Conservation (phyloP, 1,284 basidiomycete genomes). For the Naganishia sp. region DNA sequence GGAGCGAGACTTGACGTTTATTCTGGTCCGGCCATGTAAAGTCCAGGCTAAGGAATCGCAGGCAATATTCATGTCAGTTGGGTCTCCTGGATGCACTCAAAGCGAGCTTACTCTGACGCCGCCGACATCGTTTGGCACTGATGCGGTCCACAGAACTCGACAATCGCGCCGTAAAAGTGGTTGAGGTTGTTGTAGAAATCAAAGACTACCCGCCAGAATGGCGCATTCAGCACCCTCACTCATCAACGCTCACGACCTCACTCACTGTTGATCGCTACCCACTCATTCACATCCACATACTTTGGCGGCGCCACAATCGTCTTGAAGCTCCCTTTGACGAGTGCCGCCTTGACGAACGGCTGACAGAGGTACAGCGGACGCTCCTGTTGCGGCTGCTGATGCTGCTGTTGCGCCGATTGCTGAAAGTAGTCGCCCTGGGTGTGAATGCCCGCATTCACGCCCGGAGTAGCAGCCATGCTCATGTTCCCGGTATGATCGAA, state of each 20-base stretch:
- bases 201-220: constrained; percentile 63
- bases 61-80: not conserved
- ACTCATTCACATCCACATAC: constrained; percentile 96
- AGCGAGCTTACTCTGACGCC: constrained; percentile 69
- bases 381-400: constrained; percentile 9
- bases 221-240: too few relatives aligned
- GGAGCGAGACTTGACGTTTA: constrained; percentile 87
- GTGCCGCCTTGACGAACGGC: constrained; percentile 92
- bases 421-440: constrained; percentile 25
- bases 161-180: constrained; percentile 92
- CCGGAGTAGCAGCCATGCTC: constrained; percentile 22
- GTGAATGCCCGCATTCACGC: constrained; percentile 24
- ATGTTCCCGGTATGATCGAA: constrained; percentile 7
- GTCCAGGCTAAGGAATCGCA: constrained; percentile 65
- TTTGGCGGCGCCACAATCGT: constrained; percentile 97
- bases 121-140: constrained; percentile 93
- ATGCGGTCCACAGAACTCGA: constrained; percentile 89
- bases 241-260: constrained; percentile 33
- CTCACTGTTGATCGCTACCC: constrained; percentile 96
- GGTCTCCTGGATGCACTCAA: not conserved
- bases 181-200: constrained; percentile 97
- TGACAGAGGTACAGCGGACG: constrained; percentile 83
- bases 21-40: constrained; percentile 98
- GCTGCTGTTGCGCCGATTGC: not conserved
- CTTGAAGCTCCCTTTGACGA: constrained; percentile 98